phyloP scores from a whole-genome alignment of 169 alveolate genomes.

The Babesia gibsoni region DNA sequence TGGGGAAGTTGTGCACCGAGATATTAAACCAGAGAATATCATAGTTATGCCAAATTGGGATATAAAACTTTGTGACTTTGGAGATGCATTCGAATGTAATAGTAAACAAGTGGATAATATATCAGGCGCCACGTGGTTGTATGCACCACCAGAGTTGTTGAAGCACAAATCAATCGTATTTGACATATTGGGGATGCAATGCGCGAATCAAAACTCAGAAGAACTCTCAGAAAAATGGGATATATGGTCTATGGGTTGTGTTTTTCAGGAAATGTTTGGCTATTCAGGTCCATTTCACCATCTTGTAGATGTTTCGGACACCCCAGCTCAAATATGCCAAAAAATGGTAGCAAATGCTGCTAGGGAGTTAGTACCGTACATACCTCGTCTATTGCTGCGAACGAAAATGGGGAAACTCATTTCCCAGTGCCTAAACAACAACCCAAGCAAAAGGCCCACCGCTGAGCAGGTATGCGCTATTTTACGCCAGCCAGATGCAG shows the following conservation, averaged over 20 bases:
- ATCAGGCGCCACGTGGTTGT: conserved; percentile 90
- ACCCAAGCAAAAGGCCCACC: conserved; percentile 76
- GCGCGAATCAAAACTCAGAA: conserved; percentile 19
- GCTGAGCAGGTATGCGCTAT: conserved; percentile 73
- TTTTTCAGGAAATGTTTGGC: conserved; percentile 80
- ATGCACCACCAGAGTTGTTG: conserved; percentile 87
- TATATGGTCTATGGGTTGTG: conserved; percentile 85
- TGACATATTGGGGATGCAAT: conserved; percentile 28
- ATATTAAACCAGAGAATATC: conserved; percentile 81
- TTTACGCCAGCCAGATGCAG: conserved; percentile 68
- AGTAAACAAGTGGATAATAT: conserved; percentile 76
- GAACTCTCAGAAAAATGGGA: conserved; percentile 79
- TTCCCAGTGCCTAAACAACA: conserved; percentile 68
- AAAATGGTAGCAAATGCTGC: conserved; percentile 72
- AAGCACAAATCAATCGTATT: conserved; percentile 70
- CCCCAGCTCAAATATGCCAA: conserved; percentile 70
- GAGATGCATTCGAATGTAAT: conserved; percentile 82
- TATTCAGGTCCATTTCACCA: conserved; percentile 78
- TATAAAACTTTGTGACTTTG: conserved; percentile 81
- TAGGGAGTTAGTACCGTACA: conserved; percentile 67
- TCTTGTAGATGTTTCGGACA: conserved; percentile 70
- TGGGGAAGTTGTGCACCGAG: conserved; percentile 76
- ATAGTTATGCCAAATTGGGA: conserved; percentile 72
- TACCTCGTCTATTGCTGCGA: conserved; percentile 59
- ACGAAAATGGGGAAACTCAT: conserved; percentile 76